Evolutionary conservation across 176 grass and related monocot genomes (phyloP), one percentile per base, ranked within the genome.

Genomic region (Luzula sylvatica): DNA sequence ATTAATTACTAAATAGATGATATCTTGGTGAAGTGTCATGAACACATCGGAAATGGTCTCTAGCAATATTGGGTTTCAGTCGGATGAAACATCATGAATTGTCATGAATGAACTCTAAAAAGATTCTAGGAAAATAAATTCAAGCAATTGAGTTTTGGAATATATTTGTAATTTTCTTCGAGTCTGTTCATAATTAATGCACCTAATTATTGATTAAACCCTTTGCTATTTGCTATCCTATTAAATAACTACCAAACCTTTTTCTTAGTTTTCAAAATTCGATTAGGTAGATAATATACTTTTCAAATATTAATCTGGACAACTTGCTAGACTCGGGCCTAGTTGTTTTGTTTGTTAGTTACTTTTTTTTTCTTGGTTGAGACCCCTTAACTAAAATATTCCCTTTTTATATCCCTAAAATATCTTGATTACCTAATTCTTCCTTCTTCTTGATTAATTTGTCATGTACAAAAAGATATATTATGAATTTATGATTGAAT

Each of bases 161-260:
- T 0, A 58, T 13, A 7, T 15, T 32, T 55, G 25, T 61, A 46
- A 35, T 4, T 63, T 47, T 63, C 58, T 63, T 47, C 28, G 27
- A 63, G 58, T 27, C 24, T 47, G 46, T 23, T 63, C 58, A 61
- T 61, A 61, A 61, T 61, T 2, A 11, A 48, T 27, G 42, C 12
- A 63, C 15, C 58, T 63, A n/a, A n/a, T n/a, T n/a, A n/a, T n/a
- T n/a, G n/a, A n/a, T n/a, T n/a, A 47, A 48, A 47, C 14, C 22
- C 39, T 63, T 60, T 25, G n/a, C 20, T 43, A 43, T n/a, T 35
- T 62, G 23, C 11, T 43, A 45, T 43, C 1, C 20, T 45, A 29
- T 61, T 61, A 26, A 26, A 46, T 61, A 46, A 55, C 23, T 24
- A 62, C 42, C 58, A 39, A 62, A 62, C 32, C 5, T 18, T 47